Base-by-base conservation (phyloP, 192 early-diverging fungal genomes). In the Linnemannia schmuckeri region DNA sequence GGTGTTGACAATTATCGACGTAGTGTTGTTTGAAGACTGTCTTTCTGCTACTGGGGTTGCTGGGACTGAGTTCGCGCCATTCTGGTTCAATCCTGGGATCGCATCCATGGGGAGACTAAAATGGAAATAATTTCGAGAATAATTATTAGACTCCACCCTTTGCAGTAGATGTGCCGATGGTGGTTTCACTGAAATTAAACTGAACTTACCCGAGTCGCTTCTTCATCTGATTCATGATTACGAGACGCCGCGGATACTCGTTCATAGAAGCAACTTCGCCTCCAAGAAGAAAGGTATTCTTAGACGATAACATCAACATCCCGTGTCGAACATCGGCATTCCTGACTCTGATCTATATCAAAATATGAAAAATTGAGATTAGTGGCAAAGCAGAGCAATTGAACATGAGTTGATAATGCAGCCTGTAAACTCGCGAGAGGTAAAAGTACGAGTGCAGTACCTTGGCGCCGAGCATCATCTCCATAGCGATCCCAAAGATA, bases 381-480 rank as follows among this genome's bases (percentile, higher is more conserved):
- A 66, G 61, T 66, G 61, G 61, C 61, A 66, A 66, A 27, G 61
- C 12, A 66, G 0, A 12, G 61, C 61, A 66, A 66, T 66, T 66
- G 61, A 35, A 4, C 10, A 2, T 6, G 27, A 52, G 3, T 6
- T 30, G 61, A 13, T 2, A 10, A 27, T 9, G n/a, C 61, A 33
- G 33, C 1, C 0, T 66, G 12, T 3, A 63, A 27, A 63, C 22
- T 63, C 57, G 10, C 27, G 33, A 12, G 61, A 41, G n/a, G 3
- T 70, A 18, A 7, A 70, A 15, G 35, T 71, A 5, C 4, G 24
- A 74, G 33, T 37, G 37, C 63, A 33, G 20, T 78, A 87, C 85
- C 76, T 87, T 87, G 40, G 85, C 80, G 20, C 85, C 85, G 7
- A 87, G 74, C 66, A 81, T 78, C 85, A 87, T 87, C 61, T 87